Evolutionary conservation across 2,329 filamentous ascomycete species (phyloP).

Genomic region (Fonsecaea monophora): DNA sequence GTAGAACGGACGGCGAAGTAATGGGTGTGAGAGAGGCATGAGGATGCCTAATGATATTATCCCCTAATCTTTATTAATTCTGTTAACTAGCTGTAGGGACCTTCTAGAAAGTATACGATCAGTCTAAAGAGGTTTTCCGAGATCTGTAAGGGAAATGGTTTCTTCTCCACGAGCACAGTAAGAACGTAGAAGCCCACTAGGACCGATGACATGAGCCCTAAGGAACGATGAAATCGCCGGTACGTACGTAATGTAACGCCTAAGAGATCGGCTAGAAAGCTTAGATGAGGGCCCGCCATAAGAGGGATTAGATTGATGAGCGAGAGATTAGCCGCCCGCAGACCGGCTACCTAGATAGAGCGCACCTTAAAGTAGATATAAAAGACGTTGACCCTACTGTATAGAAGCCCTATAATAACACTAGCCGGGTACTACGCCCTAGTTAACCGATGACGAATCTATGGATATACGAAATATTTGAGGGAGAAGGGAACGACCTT

Average conservation of each 20-base stretch:
- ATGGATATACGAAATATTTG: not conserved
- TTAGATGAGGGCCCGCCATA: slow-evolving; percentile 36
- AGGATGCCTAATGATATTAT: slow-evolving; percentile 33
- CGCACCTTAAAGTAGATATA: slow-evolving; percentile 9
- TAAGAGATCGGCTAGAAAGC: slow-evolving; percentile 37
- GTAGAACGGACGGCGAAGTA: slow-evolving; percentile 29
- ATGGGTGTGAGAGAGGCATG: slow-evolving; percentile 27
- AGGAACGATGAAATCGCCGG: slow-evolving; percentile 34
- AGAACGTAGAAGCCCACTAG: slow-evolving; percentile 33
- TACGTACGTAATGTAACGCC: slow-evolving; percentile 28
- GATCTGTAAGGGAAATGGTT: slow-evolving; percentile 12
- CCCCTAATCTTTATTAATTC: slow-evolving; percentile 33
- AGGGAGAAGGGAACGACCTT: not conserved
- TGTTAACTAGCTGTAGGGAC: not conserved
- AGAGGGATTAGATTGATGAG: slow-evolving; percentile 36
- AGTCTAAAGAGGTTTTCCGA: slow-evolving; percentile 28
- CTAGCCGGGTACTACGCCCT: slow-evolving; percentile 37
- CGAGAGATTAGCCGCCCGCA: slow-evolving; percentile 33
- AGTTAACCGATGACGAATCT: slow-evolving; percentile 29
- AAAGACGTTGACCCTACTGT: slow-evolving; percentile 27
- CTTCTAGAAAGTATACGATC: slow-evolving; percentile 25
- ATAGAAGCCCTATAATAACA: slow-evolving; percentile 11
- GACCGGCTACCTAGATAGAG: slow-evolving; percentile 15
- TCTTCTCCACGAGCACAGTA: slow-evolving; percentile 1
- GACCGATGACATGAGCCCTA: slow-evolving; percentile 29